Percentiles rank a stretch among this genome's conserved stretches.
phyloP scores from a whole-genome alignment of 2,329 filamentous ascomycete genomes.

The Botrytis fragariae region DNA sequence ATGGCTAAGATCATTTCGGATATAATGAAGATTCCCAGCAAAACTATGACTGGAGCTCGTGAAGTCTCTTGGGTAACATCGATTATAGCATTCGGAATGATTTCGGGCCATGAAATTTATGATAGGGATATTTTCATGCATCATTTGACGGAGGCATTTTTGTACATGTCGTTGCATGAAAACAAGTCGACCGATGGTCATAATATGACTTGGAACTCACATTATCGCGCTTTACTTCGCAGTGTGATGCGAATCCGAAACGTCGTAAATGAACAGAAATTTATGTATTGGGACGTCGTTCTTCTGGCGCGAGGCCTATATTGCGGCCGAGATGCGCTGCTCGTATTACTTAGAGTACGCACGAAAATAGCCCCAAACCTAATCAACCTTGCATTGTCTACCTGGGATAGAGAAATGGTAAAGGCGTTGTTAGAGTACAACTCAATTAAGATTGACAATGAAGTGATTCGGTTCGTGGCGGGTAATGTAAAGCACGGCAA shows the following conservation, averaged over 20 bases:
- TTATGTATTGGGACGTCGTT: background rate
- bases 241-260: too few relatives aligned
- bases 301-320: accelerated
- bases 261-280: background rate
- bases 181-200: accelerated
- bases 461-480: background rate
- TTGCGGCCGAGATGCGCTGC: background rate
- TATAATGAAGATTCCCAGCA: too few relatives aligned
- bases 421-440: background rate
- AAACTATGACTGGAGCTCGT: accelerated
- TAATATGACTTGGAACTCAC: accelerated
- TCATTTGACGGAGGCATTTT: background rate
- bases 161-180: background rate
- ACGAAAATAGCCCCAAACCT: background rate
- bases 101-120: too few relatives aligned
- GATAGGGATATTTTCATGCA: background rate
- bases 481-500: background rate
- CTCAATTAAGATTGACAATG: background rate
- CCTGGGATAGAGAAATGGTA: background rate
- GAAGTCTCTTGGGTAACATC: too few relatives aligned
- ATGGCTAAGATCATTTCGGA: background rate
- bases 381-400: background rate
- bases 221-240: accelerated
- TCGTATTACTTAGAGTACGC: background rate
- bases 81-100: too few relatives aligned